Evolutionary conservation across 2,329 filamentous ascomycete genomes (phyloP).

Genomic region (Aaosphaeria pasadenensis): DNA sequence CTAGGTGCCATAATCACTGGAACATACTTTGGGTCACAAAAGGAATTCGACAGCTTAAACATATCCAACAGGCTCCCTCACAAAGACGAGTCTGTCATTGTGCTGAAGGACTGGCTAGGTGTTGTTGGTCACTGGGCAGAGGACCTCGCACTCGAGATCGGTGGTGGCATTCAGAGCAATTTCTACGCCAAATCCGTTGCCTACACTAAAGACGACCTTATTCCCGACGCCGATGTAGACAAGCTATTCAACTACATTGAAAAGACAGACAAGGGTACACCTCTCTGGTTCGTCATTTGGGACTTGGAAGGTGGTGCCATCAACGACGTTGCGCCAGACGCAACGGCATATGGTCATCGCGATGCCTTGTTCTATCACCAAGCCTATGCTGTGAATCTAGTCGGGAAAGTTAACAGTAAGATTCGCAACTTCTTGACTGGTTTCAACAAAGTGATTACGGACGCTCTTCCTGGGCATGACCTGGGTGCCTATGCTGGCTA

Average conservation of each 20-base stretch:
- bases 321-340: conserved; percentile 27
- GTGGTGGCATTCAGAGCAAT: conserved; percentile 25
- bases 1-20: conserved; percentile 29
- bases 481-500: conserved; percentile 54
- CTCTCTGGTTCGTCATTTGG: conserved; percentile 34
- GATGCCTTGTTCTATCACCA: conserved; percentile 34
- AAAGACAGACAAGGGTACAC: conserved; percentile 27
- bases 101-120: conserved; percentile 32
- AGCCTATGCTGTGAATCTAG: conserved; percentile 35
- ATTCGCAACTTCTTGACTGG: conserved; percentile 40
- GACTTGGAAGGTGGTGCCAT: conserved; percentile 32
- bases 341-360: conserved; percentile 32
- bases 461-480: conserved; percentile 25
- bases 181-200: conserved; percentile 36
- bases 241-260: conserved; percentile 32
- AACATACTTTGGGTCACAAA: conserved; percentile 30
- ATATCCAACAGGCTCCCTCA: conserved; percentile 23
- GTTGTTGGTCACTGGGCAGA: conserved; percentile 31
- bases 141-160: conserved; percentile 26
- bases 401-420: conserved; percentile 29
- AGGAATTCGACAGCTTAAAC: conserved; percentile 33
- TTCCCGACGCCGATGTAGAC: conserved; percentile 27
- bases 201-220: conserved; percentile 28
- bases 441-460: conserved; percentile 38
- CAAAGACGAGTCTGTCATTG: conserved; percentile 17